These are phyloP conservation scores for Penicillium paneum DNA, from an alignment of 2,329 filamentous ascomycete species.

Conservation along the genomic window DNA sequence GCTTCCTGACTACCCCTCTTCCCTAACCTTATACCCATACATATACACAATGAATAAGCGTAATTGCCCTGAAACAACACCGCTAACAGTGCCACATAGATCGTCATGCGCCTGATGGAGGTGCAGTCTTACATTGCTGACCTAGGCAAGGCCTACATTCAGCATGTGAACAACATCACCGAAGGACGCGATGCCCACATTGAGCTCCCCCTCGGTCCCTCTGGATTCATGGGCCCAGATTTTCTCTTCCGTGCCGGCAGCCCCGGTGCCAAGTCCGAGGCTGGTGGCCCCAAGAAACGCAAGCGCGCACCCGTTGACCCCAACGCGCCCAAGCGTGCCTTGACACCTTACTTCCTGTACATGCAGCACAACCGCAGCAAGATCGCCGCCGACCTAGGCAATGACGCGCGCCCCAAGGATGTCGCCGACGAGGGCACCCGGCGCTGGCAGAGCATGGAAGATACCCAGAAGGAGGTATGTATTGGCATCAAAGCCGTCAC, in stretches of 20 bases:
- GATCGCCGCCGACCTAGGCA: slow-evolving; percentile 73
- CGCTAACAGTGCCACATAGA: slow-evolving; percentile 50
- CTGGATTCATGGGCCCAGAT: slow-evolving; percentile 41
- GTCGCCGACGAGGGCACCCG: slow-evolving; percentile 83
- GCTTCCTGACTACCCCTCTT: not conserved
- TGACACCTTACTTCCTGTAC: slow-evolving; percentile 94
- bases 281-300: slow-evolving; percentile 76
- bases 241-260: slow-evolving; percentile 41
- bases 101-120: slow-evolving; percentile 72
- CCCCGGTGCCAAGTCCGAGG: slow-evolving; percentile 43
- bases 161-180: slow-evolving; percentile 81
- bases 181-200: slow-evolving; percentile 56
- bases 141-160: slow-evolving; percentile 78
- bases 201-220: slow-evolving; percentile 48
- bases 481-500: slow-evolving; percentile 1
- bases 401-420: slow-evolving; percentile 75
- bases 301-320: slow-evolving; percentile 86
- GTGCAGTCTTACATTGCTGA: slow-evolving; percentile 76
- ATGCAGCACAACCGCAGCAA: slow-evolving; percentile 82
- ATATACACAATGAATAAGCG: slow-evolving; percentile 5
- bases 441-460: slow-evolving; percentile 76
- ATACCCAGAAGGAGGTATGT: slow-evolving; percentile 66
- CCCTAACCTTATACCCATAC: not conserved
- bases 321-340: slow-evolving; percentile 87
- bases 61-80: not conserved